Percentiles rank a stretch among this genome's conserved stretches.
Conservation (phyloP, 2,329 filamentous ascomycete species). For the Ophiostoma sp. region DNA sequence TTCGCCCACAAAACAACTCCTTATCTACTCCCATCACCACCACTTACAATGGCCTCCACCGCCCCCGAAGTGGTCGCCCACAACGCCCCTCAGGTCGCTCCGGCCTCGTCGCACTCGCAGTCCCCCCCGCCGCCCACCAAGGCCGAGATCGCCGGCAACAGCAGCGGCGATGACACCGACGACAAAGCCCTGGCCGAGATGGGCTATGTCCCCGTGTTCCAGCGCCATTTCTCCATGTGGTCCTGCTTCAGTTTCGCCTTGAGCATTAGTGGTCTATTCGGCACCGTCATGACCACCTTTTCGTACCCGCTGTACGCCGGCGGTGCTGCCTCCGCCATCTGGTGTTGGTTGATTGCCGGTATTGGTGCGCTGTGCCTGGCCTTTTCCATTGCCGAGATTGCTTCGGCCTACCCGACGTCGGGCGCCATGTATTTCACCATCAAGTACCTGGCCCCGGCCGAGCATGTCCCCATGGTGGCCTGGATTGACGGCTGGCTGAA, state of each 20-base stretch:
- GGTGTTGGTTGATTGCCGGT: constrained; percentile 60
- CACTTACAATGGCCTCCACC: not conserved
- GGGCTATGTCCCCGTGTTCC: constrained; percentile 49
- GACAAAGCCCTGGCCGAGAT: constrained; percentile 41
- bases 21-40: not conserved
- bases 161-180: constrained; percentile 31
- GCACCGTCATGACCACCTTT: constrained; percentile 58
- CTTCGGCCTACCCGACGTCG: constrained; percentile 59
- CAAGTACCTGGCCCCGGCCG: constrained; percentile 51
- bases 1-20: not conserved
- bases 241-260: constrained; percentile 61
- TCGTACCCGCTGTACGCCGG: constrained; percentile 54
- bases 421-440: constrained; percentile 54
- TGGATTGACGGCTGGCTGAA: constrained; percentile 54
- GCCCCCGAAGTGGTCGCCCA: not conserved
- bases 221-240: constrained; percentile 60
- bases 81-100: not conserved
- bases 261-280: constrained; percentile 56
- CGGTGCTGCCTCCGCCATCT: constrained; percentile 55
- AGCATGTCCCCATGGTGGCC: constrained; percentile 50
- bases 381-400: constrained; percentile 56
- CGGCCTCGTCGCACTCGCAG: not conserved
- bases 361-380: constrained; percentile 58
- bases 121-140: not conserved
- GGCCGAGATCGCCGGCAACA: constrained; percentile 10